Evolutionary conservation across 805 yeast genomes (phyloP).

Genomic region (Wickerhamomyces alni): DNA sequence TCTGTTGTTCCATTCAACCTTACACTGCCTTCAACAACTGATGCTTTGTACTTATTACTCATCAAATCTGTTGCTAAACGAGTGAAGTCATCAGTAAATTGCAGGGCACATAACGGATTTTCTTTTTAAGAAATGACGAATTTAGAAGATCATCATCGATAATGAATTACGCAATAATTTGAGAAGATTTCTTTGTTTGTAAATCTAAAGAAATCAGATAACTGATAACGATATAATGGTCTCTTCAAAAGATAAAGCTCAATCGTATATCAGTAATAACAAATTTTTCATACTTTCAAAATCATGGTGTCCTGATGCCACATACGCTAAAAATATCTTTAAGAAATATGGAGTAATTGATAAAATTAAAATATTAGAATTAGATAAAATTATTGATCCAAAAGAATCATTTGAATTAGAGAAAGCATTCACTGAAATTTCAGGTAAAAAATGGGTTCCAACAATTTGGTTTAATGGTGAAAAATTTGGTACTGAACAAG

Average conservation of each 20-base stretch:
- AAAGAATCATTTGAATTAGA: slow-evolving; percentile 48
- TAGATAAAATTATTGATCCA: slow-evolving; percentile 44
- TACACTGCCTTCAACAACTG: no score
- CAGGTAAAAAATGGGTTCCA: slow-evolving; percentile 67
- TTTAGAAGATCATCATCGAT: no score
- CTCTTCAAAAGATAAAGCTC: slow-evolving; percentile 27
- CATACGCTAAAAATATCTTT: slow-evolving; percentile 53
- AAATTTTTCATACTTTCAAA: slow-evolving; percentile 56
- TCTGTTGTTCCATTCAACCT: no score
- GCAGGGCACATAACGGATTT: no score
- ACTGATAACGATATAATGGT: no score
- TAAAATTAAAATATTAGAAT: slow-evolving; percentile 51
- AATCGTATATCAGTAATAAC: slow-evolving; percentile 38
- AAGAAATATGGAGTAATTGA: slow-evolving; percentile 43
- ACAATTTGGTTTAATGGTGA: slow-evolving; percentile 56
- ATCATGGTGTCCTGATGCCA: slow-evolving; percentile 78
- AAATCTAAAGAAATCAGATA: no score
- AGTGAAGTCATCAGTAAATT: no score
- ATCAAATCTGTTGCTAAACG: no score
- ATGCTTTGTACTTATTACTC: no score
- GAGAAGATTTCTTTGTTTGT: no score
- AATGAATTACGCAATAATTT: no score
- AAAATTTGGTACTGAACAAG: slow-evolving; percentile 51
- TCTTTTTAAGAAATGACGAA: no score
- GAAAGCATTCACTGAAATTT: slow-evolving; percentile 46